Conservation (phyloP, 2,329 filamentous ascomycete species). For the Nakataea oryzae region DNA sequence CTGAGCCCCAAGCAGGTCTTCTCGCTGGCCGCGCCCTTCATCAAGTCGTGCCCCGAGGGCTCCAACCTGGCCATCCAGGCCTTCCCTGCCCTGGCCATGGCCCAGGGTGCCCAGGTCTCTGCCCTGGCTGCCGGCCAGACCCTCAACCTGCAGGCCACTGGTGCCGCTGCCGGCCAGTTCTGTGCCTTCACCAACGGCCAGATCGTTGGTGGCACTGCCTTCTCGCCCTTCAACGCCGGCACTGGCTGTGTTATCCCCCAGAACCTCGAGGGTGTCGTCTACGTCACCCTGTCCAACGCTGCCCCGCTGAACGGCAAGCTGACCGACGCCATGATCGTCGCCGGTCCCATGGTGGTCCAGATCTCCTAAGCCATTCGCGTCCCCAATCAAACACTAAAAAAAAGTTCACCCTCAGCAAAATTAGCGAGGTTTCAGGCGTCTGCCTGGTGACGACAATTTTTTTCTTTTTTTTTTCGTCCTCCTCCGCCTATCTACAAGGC, state of each 20-base stretch:
- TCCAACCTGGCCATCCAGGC: conserved; percentile 53
- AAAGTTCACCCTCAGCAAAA: background rate
- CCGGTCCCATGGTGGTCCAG: conserved; percentile 50
- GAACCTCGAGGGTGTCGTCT: conserved; percentile 50
- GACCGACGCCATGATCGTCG: conserved; percentile 54
- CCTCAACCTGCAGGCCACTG: conserved; percentile 38
- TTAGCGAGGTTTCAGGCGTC: background rate
- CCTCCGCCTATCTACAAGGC: background rate
- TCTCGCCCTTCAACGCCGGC: conserved; percentile 42
- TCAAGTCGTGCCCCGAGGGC: conserved; percentile 56
- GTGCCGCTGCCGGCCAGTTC: conserved; percentile 39
- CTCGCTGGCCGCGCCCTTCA: conserved; percentile 64
- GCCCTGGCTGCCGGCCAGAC: conserved; percentile 25
- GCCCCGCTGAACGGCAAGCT: conserved; percentile 39
- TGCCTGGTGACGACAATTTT: background rate
- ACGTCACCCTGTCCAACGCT: conserved; percentile 52
- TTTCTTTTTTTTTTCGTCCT: background rate
- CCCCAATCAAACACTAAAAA: background rate
- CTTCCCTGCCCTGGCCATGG: conserved; percentile 49
- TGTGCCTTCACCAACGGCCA: conserved; percentile 60
- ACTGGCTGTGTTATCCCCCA: conserved; percentile 51
- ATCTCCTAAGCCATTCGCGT: conserved; percentile 28
- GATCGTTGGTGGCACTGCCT: conserved; percentile 46
- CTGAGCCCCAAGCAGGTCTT: conserved; percentile 61
- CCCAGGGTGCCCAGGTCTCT: conserved; percentile 28